Percentiles rank a stretch among this genome's conserved stretches.
phyloP scores from a whole-genome alignment of 2,329 filamentous ascomycete species.

The Cladosporium velox region DNA sequence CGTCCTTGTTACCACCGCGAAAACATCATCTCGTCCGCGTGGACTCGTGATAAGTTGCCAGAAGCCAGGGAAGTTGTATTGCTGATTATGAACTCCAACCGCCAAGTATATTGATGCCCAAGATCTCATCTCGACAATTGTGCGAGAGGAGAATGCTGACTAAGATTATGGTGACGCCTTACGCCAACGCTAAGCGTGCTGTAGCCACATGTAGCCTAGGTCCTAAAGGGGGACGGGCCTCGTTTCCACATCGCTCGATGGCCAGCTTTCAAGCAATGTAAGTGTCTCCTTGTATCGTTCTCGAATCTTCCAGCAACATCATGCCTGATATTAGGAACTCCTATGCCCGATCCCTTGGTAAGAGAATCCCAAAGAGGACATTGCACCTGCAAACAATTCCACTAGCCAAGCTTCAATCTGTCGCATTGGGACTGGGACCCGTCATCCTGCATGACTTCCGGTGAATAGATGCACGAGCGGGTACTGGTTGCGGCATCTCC shows the following conservation, averaged over 20 bases:
- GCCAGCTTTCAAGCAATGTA: not conserved
- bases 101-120: not conserved
- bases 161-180: not conserved
- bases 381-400: not conserved
- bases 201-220: not conserved
- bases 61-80: not conserved
- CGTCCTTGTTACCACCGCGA: not conserved
- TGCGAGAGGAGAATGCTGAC: not conserved
- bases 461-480: slow-evolving; percentile 7
- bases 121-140: not conserved
- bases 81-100: not conserved
- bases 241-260: not conserved
- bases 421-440: slow-evolving; percentile 4
- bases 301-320: not conserved
- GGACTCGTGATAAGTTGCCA: not conserved
- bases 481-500: slow-evolving; percentile 1
- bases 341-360: not conserved
- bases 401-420: slow-evolving; percentile 4
- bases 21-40: not conserved
- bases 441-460: slow-evolving; percentile 15
- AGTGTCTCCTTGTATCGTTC: not conserved
- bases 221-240: not conserved
- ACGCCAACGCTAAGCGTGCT: slow-evolving; percentile 5
- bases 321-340: not conserved
- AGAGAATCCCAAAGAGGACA: not conserved